Conservation (phyloP, 169 alveolate genomes). For the Plasmodium coatneyi region DNA sequence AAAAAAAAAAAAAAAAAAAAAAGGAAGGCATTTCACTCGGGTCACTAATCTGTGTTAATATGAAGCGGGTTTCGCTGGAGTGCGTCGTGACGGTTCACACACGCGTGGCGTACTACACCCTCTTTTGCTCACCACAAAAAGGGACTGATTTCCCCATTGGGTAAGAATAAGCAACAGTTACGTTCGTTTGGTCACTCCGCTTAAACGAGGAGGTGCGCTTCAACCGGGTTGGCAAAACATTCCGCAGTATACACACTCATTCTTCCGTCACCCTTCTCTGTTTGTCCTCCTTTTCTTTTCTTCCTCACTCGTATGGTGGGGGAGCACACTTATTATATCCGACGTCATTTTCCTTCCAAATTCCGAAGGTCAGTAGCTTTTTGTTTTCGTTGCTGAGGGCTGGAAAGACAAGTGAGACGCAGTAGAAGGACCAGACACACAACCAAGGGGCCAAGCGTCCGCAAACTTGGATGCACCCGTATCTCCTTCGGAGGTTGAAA, state of each 20-base stretch:
- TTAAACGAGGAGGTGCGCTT: not conserved
- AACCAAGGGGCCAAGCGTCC: conserved; percentile 81
- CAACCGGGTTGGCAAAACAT: not conserved
- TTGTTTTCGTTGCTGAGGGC: conserved; percentile 75
- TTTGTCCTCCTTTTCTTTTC: not conserved
- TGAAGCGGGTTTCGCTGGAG: not conserved
- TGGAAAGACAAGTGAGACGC: conserved; percentile 81
- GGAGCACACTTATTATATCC: conserved; percentile 81
- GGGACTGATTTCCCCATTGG: not conserved
- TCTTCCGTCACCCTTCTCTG: not conserved
- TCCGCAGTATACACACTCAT: not conserved
- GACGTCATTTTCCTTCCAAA: conserved; percentile 83
- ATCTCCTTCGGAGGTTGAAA: conserved; percentile 81
- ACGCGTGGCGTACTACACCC: not conserved
- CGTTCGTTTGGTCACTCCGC: not conserved
- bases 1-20: too few relatives aligned
- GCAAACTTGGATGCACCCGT: conserved; percentile 85
- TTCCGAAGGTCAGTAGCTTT: conserved; percentile 78
- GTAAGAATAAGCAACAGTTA: not conserved
- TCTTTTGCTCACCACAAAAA: not conserved
- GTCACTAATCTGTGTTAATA: not conserved
- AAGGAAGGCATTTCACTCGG: not conserved
- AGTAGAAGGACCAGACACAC: conserved; percentile 76
- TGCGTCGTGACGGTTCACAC: not conserved
- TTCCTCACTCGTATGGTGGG: conserved; percentile 70